Base-by-base conservation (phyloP, 441 rosid genomes). In the Kokia cookei region DNA sequence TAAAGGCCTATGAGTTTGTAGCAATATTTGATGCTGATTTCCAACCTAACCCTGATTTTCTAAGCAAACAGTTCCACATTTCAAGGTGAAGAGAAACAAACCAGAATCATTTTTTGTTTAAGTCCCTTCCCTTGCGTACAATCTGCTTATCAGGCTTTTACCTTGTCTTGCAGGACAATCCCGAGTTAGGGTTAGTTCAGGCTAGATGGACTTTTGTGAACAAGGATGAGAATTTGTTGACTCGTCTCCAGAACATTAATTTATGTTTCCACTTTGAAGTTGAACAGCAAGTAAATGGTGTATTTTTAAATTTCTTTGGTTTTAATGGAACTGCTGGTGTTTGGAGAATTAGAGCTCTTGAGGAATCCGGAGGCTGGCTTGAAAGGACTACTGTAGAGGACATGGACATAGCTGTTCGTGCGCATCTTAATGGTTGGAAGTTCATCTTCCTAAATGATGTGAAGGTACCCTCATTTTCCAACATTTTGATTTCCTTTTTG, bases 281-380 rank as follows among this genome's bases (percentile, higher is more conserved):
- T 75, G 98, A 94, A 72, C 99, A 94, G 79, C 98, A 93, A 81
- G 99, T 94, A 47, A 94, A 87, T 68, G 92, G 97, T 1, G 84
- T 82, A 37, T 92, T 90, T 81, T 82, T 91, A n/a, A 91, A 90
- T 79, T 94, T 94, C 89, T 94, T 94, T 67, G 99, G 99, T 63
- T 94, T 94, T 58, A 94, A 94, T 79, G 99, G 99, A 71, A 94
- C 99, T 76, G 97, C 98, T 80, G 97, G 99, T 75, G 93, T 95
- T 54, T 95, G 99, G 98, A 91, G 99, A 78, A 91, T 91, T 32
- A 90, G 88, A 78, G 89, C 99, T 63, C 96, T 95, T 32, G 93
- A 90, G 81, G 99, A 91, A 24, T 93, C 98, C 45, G 97, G 98
- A 70, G 97, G 96, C 6, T 93, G 98, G 99, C 97, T 95, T 62